phyloP scores from a whole-genome alignment of 352 stramenopile genomes.

The Phytophthora aleatoria region DNA sequence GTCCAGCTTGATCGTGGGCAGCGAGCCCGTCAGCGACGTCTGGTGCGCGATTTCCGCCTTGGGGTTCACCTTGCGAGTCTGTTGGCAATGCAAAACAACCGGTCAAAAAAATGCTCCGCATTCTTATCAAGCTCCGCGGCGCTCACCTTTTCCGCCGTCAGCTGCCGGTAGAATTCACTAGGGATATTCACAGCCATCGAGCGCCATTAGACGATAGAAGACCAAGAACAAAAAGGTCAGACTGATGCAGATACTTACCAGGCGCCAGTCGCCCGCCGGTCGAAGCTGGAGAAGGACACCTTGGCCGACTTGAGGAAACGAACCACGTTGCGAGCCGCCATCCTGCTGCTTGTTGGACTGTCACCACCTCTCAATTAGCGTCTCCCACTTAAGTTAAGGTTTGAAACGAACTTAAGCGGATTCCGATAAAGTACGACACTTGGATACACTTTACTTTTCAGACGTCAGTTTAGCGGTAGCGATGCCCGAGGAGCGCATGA shows the following conservation, averaged over 20 bases:
- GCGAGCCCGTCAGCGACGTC: conserved; percentile 55
- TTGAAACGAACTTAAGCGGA: conserved; percentile 2
- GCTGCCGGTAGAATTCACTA: conserved; percentile 88
- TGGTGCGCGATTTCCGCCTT: conserved; percentile 76
- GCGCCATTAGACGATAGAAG: conserved; percentile 1
- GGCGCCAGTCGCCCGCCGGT: conserved; percentile 68
- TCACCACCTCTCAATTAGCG: conserved; percentile 26
- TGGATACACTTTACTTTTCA: conserved; percentile 15
- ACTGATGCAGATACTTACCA: conserved; percentile 47
- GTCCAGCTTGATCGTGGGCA: conserved; percentile 76
- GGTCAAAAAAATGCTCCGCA: not conserved
- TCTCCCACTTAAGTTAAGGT: conserved; percentile 1
- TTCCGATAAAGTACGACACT: not conserved
- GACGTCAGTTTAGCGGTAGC: not conserved
- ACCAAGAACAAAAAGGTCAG: not conserved
- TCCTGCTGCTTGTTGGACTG: conserved; percentile 34
- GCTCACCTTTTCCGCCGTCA: conserved; percentile 77
- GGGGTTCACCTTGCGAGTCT: conserved; percentile 80
- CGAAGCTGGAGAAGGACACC: conserved; percentile 86
- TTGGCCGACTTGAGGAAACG: conserved; percentile 88
- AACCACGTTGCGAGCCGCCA: conserved; percentile 84
- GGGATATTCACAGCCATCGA: not conserved
- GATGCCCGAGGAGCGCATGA: conserved; percentile 36
- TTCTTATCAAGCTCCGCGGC: not conserved
- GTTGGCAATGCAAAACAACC: not conserved